phyloP scores from a whole-genome alignment of 371 early-diverging fungal genomes.

The Syncephalis fuscata region DNA sequence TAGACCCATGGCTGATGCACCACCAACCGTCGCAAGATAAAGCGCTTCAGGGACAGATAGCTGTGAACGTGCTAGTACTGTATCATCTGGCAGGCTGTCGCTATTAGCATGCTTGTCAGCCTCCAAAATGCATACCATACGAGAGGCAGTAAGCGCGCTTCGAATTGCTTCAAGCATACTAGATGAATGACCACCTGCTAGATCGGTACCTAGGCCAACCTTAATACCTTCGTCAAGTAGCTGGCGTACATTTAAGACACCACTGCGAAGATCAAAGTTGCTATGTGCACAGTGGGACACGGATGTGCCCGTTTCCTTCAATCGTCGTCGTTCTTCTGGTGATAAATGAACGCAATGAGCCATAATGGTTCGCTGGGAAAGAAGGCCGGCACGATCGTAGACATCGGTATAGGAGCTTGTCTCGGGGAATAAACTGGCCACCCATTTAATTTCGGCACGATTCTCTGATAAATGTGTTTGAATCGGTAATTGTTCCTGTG shows the following conservation, averaged over 20 bases:
- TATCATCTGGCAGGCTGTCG: slow-evolving; percentile 7
- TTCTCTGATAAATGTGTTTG: slow-evolving; percentile 82
- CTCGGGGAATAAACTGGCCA: slow-evolving; percentile 49
- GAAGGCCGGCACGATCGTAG: slow-evolving; percentile 51
- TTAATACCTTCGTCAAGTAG: slow-evolving; percentile 47
- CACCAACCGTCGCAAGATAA: slow-evolving; percentile 81
- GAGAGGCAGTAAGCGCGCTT: slow-evolving; percentile 55
- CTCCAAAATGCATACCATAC: slow-evolving; percentile 19
- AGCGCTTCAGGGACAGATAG: slow-evolving; percentile 47
- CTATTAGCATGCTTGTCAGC: slow-evolving; percentile 10
- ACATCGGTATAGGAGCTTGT: slow-evolving; percentile 50
- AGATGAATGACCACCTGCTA: slow-evolving; percentile 71
- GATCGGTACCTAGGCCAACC: slow-evolving; percentile 88
- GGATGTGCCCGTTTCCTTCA: slow-evolving; percentile 41
- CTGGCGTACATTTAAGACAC: slow-evolving; percentile 63
- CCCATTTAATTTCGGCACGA: slow-evolving; percentile 50
- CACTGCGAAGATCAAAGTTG: slow-evolving; percentile 72
- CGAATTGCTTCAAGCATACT: slow-evolving; percentile 77
- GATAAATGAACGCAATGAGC: slow-evolving; percentile 84
- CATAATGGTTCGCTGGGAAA: slow-evolving; percentile 56
- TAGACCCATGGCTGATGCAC: slow-evolving; percentile 62
- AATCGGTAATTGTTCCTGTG: slow-evolving; percentile 24
- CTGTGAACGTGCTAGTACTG: slow-evolving; percentile 4
- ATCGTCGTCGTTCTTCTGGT: slow-evolving; percentile 41
- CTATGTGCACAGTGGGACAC: slow-evolving; percentile 83